phyloP scores from a whole-genome alignment of 1,284 basidiomycete species.

The Puccinia horiana region DNA sequence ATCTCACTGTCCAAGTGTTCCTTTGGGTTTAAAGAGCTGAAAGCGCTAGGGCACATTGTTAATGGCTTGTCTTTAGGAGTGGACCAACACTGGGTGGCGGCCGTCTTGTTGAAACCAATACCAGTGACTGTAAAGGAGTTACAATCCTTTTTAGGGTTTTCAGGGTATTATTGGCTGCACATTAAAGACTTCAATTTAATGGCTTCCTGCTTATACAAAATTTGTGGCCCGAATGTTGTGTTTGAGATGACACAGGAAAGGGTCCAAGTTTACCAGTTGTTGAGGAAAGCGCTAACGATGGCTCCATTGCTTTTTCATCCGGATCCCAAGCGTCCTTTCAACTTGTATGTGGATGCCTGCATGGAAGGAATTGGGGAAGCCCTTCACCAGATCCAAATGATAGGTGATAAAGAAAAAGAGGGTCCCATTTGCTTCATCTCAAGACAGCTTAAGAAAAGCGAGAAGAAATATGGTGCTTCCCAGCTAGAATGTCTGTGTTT shows the following conservation, averaged over 20 bases:
- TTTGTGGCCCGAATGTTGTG: background rate
- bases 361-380: background rate
- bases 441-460: too few relatives aligned
- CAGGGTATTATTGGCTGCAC: conserved; percentile 14
- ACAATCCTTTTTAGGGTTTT: background rate
- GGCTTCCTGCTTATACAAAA: background rate
- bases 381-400: too few relatives aligned
- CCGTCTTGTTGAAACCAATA: background rate
- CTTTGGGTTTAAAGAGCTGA: conserved; percentile 16
- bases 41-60: conserved; percentile 18
- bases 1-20: background rate
- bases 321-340: background rate
- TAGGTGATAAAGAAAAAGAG: background rate
- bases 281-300: background rate
- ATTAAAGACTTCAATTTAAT: background rate
- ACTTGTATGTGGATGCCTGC: conserved; percentile 2
- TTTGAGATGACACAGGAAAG: conserved; percentile 16
- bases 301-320: background rate
- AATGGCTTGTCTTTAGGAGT: background rate
- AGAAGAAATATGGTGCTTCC: background rate
- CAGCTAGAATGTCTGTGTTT: background rate
- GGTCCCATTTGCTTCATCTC: background rate
- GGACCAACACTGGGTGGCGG: conserved; percentile 7
- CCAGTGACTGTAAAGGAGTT: background rate
- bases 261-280: background rate